phyloP scores from a whole-genome alignment of 1,139 yeast genomes.

The Saccharomyces hybrid region DNA sequence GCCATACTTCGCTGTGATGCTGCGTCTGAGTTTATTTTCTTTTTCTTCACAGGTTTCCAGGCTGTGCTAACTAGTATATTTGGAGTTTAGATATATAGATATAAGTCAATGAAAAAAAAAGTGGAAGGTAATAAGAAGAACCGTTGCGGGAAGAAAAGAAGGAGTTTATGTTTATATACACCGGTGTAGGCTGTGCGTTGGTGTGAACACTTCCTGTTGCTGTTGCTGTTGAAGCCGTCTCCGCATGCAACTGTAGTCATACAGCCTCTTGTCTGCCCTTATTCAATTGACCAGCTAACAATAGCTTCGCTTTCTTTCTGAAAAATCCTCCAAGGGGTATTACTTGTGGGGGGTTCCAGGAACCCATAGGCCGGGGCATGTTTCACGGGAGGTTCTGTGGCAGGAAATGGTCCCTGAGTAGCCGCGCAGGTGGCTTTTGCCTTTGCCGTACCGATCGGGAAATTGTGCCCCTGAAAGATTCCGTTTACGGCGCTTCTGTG shows the following conservation, averaged over 20 bases:
- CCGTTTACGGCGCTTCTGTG: neutral
- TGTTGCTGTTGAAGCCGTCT: neutral
- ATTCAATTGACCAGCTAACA: neutral
- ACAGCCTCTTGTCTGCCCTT: neutral
- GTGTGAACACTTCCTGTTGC: neutral
- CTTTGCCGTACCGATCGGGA: neutral
- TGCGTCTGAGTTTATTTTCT: neutral
- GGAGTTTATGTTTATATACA: neutral
- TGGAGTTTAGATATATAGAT: neutral
- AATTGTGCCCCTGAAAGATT: neutral
- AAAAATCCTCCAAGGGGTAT: neutral
- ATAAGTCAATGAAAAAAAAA: neutral
- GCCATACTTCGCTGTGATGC: constrained; percentile 38
- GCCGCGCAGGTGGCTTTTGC: neutral
- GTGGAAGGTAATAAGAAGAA: neutral
- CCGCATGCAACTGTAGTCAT: neutral
- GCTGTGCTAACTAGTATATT: neutral
- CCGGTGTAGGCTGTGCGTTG: neutral
- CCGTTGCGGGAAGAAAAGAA: neutral
- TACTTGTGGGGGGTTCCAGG: neutral
- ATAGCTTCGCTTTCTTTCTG: neutral
- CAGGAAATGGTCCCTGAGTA: neutral
- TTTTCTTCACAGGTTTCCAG: neutral
- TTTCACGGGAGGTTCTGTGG: neutral
- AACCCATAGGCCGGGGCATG: neutral